Conservation (phyloP, 345 rosid genomes). For the Populus simonii region DNA sequence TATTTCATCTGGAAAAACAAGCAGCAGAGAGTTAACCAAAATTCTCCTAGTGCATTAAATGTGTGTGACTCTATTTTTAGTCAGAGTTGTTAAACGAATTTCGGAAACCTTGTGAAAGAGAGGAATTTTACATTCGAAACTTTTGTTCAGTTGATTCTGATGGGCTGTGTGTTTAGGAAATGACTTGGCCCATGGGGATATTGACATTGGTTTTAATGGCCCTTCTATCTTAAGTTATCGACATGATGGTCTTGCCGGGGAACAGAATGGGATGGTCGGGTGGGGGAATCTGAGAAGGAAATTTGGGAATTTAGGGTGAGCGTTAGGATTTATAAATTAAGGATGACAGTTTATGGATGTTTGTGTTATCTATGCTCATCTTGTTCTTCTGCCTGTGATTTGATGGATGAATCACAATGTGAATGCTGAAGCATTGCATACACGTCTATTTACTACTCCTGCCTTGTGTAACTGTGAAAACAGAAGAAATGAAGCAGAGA, state of each 20-base stretch:
- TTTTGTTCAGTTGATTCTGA: background rate
- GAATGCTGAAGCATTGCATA: background rate
- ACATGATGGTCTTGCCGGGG: background rate
- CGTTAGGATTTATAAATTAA: too few species aligned
- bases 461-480: background rate
- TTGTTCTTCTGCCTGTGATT: background rate
- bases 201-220: constrained; percentile 28
- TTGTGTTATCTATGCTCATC: background rate
- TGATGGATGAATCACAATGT: background rate
- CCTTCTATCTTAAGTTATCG: constrained; percentile 22
- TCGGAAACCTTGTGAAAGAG: background rate
- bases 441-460: background rate
- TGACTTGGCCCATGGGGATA: constrained; percentile 18
- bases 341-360: too few species aligned
- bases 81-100: constrained; percentile 21
- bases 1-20: too few species aligned
- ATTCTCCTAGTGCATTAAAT: background rate
- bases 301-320: too few species aligned
- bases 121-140: background rate
- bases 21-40: background rate
- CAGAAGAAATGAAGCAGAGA: background rate
- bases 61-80: background rate
- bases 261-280: too few species aligned
- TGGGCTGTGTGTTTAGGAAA: constrained; percentile 18
- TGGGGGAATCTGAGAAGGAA: too few species aligned